A percentile compares a stretch with the other conserved stretches of the same genome.
Conservation (phyloP, 805 yeast species). For the Schizosaccharomyces japonicus region DNA sequence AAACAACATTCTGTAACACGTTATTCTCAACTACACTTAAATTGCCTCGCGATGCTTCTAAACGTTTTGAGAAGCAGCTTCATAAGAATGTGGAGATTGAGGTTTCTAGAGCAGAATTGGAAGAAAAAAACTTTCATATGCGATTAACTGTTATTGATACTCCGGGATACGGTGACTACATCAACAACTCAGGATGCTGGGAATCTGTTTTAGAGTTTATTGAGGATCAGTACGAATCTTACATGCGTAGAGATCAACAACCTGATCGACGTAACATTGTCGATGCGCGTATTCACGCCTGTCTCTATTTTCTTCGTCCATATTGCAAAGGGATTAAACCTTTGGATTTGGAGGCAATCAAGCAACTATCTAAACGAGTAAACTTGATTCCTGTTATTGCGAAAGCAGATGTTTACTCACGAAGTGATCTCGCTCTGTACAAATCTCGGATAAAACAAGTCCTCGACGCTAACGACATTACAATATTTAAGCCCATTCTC, state of each 20-base stretch:
- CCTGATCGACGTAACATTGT: slow-evolving; percentile 29
- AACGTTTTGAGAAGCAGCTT: slow-evolving; percentile 18
- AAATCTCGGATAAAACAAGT: slow-evolving; percentile 17
- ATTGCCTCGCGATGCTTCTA: slow-evolving; percentile 19
- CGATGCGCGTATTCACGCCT: slow-evolving; percentile 61
- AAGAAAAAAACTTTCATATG: slow-evolving; percentile 35
- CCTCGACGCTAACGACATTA: slow-evolving; percentile 31
- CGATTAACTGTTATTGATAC: slow-evolving; percentile 46
- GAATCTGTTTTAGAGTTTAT: slow-evolving; percentile 44
- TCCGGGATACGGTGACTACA: slow-evolving; percentile 51
- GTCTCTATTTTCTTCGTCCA: slow-evolving; percentile 62
- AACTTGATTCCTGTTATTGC: slow-evolving; percentile 65
- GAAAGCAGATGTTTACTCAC: slow-evolving; percentile 53
- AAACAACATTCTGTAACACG: slow-evolving; percentile 59
- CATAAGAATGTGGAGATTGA: slow-evolving; percentile 20
- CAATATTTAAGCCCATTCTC: slow-evolving; percentile 28
- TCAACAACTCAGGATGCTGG: slow-evolving; percentile 46
- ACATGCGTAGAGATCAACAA: slow-evolving; percentile 55
- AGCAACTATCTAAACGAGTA: slow-evolving; percentile 42
- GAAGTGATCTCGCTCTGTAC: slow-evolving; percentile 28
- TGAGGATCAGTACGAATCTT: slow-evolving; percentile 51
- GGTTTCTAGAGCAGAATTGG: slow-evolving; percentile 26
- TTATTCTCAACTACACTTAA: slow-evolving; percentile 33
- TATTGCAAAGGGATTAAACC: slow-evolving; percentile 36
- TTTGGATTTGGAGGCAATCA: slow-evolving; percentile 51